Evolutionary conservation across 2,329 filamentous ascomycete species (phyloP).

Genomic region (Epichloe sp.): DNA sequence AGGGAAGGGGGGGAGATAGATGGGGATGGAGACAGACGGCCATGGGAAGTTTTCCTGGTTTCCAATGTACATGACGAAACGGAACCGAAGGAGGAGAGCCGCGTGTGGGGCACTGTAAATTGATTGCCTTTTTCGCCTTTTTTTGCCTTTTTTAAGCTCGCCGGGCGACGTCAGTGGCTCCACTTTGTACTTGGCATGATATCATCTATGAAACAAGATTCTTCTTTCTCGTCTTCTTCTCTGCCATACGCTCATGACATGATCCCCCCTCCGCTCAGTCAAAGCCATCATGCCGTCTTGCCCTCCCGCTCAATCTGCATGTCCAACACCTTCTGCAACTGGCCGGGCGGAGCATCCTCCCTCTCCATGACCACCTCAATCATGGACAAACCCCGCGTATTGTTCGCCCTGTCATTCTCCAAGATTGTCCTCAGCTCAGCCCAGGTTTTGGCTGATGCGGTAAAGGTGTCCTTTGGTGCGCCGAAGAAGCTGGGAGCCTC

Average conservation of each 20-base stretch:
- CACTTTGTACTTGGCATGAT: neutral
- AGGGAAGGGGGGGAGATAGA: no score
- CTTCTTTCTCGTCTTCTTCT: neutral
- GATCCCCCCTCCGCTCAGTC: neutral
- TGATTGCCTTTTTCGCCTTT: no score
- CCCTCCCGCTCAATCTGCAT: constrained; percentile 4
- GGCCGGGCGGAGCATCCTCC: constrained; percentile 5
- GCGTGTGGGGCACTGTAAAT: no score
- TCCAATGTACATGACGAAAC: no score
- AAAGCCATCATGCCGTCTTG: neutral
- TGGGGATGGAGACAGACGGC: no score
- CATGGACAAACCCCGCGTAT: constrained; percentile 3
- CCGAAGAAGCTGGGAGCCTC: constrained; percentile 36
- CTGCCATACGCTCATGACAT: neutral
- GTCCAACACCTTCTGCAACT: constrained; percentile 3
- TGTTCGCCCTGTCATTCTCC: neutral
- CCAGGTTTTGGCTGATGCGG: constrained; percentile 5
- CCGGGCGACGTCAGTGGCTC: no score
- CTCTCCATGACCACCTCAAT: constrained; percentile 7
- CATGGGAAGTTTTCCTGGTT: no score
- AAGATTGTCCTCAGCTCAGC: constrained; percentile 3
- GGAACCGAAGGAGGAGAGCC: no score
- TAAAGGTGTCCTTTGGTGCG: constrained; percentile 12
- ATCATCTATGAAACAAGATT: no score
- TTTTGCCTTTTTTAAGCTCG: no score